phyloP scores from a whole-genome alignment of 208 protist species.

The Trypanosoma theileri region DNA sequence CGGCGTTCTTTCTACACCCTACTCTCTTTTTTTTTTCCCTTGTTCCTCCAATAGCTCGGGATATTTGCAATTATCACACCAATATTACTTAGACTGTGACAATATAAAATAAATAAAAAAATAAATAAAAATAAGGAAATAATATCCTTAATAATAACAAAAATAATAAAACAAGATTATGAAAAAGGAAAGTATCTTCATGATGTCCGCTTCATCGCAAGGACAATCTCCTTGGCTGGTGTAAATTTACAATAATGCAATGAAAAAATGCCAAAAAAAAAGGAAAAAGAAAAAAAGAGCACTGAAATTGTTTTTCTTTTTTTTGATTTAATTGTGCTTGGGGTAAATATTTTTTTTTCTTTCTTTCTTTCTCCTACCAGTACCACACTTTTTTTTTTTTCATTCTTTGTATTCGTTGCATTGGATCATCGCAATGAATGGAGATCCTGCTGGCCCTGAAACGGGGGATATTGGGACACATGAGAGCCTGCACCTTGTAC shows the following conservation, averaged over 20 bases:
- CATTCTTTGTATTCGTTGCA: too few species aligned
- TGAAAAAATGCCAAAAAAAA: too few species aligned
- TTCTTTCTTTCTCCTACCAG: not conserved
- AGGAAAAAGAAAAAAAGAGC: too few species aligned
- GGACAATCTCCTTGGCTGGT: too few species aligned
- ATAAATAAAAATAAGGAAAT: not conserved
- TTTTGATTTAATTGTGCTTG: too few species aligned
- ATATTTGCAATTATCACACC: too few species aligned
- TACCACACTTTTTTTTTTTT: not conserved
- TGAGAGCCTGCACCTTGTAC: not conserved
- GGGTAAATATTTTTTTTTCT: not conserved
- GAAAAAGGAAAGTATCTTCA: not conserved
- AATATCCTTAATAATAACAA: not conserved
- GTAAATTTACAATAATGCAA: too few species aligned
- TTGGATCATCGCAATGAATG: not conserved
- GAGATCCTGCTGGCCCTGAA: not conserved
- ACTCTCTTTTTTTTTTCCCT: not conserved
- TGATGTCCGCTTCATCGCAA: not conserved
- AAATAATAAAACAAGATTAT: not conserved
- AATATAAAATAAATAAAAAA: slow-evolving; percentile 12
- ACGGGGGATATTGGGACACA: not conserved
- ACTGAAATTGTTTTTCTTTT: too few species aligned
- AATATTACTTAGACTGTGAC: not conserved
- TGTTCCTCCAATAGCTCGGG: not conserved
- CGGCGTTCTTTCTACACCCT: too few species aligned